Conservation (phyloP, 106 monocot genomes). For the Apostasia ramifera region DNA sequence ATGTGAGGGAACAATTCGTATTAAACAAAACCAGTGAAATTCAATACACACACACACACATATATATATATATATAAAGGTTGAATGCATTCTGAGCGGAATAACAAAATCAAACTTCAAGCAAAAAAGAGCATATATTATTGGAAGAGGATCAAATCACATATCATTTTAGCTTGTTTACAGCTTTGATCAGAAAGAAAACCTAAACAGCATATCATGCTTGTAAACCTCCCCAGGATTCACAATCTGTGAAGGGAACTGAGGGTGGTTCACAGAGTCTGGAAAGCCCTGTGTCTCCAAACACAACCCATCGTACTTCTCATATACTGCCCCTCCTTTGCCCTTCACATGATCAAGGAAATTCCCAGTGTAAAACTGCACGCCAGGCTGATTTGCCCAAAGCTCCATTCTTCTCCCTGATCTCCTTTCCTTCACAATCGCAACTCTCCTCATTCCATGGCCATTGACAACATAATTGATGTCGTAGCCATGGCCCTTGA, state of each 20-base stretch:
- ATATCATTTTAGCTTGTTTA: too few species aligned
- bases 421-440: slow-evolving; percentile 29
- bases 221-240: slow-evolving; percentile 49
- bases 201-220: slow-evolving; percentile 71
- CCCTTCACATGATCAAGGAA: slow-evolving; percentile 35
- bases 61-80: too few species aligned
- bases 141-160: too few species aligned
- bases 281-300: slow-evolving; percentile 90
- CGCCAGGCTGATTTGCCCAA: slow-evolving; percentile 63
- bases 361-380: slow-evolving; percentile 85
- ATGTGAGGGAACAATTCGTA: too few species aligned
- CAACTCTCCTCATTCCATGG: slow-evolving; percentile 55
- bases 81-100: too few species aligned
- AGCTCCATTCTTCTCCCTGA: slow-evolving; percentile 57
- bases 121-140: too few species aligned
- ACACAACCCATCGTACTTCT: slow-evolving; percentile 38
- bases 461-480: slow-evolving; percentile 49
- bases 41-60: too few species aligned
- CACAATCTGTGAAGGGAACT: slow-evolving; percentile 74
- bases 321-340: slow-evolving; percentile 48
- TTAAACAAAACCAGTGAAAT: too few species aligned
- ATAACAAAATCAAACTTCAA: too few species aligned
- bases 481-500: slow-evolving; percentile 50
- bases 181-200: slow-evolving; percentile 26
- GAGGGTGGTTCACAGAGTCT: slow-evolving; percentile 60